Evolutionary conservation across 1,284 basidiomycete genomes (phyloP), one percentile per base, ranked within the genome.

Genomic region (Cutaneotrichosporon mucoides): DNA sequence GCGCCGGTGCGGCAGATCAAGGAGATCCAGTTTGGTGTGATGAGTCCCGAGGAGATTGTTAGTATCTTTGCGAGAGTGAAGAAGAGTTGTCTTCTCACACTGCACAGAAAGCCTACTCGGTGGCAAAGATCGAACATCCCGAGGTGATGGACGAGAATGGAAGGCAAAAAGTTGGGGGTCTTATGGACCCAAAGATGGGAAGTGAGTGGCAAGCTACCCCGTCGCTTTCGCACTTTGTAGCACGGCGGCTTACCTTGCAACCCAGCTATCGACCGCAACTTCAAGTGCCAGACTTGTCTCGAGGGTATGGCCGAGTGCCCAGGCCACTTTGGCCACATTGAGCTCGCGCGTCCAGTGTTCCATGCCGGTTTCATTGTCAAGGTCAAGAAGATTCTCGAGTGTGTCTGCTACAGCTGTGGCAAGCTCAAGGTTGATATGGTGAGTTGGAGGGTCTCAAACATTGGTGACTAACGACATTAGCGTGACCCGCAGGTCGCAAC

Each of bases 301-400:
- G 93, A 97, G 84, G 95, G 94, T 52, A 96, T 95, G 92, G 88
- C 91, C 37, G 92, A 95, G 76, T 95, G 93, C 80, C 95, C 96
- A 37, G 96, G 96, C 57, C 96, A 99, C 79, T 99, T 91, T 81
- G 96, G 96, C n/a, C 93, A 99, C 79, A 94, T 99, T 71, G 96
- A 99, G 81, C 82, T 99, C 69, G 93, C 93, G 52, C 84, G 92
- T 68, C 94, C 95, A 13, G 93, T 97, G 37, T 99, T 94, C 75
- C 95, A 98, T 78, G 90, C 92, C 76, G 96, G 96, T 55, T 99
- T 99, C 81, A 87, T 99, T 72, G 85, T 91, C 79, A 99, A 98
- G 86, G 93, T 98, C 78, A 99, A 99, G 83, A 99, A 99, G 84
- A 97, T 99, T 72, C 81, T 98, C 81, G 96, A 99, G 83, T 91